Evolutionary conservation across 1,284 basidiomycete genomes (phyloP).

Genomic region (Malassezia caprae): DNA sequence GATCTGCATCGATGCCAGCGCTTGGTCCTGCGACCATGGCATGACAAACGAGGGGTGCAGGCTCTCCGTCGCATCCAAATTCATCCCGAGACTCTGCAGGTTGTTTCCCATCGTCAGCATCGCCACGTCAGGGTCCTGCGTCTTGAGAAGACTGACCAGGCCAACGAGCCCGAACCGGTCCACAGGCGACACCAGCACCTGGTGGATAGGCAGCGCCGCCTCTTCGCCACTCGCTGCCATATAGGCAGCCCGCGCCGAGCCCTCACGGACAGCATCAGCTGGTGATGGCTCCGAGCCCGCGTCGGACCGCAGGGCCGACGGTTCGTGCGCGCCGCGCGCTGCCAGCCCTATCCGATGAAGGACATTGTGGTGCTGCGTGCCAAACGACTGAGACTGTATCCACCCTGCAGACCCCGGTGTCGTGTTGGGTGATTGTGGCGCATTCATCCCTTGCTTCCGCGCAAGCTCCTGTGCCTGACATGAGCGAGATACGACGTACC

Average conservation of each 20-base stretch:
- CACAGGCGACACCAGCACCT: slow-evolving; percentile 82
- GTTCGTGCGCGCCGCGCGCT: background rate
- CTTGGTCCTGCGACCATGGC: slow-evolving; percentile 83
- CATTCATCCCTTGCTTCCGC: slow-evolving; percentile 2
- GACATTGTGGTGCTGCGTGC: background rate
- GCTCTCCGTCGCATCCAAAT: slow-evolving; percentile 72
- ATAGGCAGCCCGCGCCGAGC: background rate
- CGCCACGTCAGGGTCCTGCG: slow-evolving; percentile 73
- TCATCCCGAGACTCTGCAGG: slow-evolving; percentile 80
- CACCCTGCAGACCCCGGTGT: slow-evolving; percentile 2
- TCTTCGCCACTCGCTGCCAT: slow-evolving; percentile 20
- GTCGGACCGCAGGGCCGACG: background rate
- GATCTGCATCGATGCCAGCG: slow-evolving; percentile 71
- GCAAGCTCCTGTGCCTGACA: slow-evolving; percentile 8
- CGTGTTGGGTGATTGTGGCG: slow-evolving; percentile 4
- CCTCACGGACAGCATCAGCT: background rate
- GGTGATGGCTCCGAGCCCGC: background rate
- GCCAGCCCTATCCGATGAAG: slow-evolving; percentile 9
- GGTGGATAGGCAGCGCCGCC: slow-evolving; percentile 66
- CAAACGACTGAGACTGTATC: slow-evolving; percentile 9
- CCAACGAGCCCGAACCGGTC: slow-evolving; percentile 90
- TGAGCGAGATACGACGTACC: background rate
- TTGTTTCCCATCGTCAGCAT: slow-evolving; percentile 83
- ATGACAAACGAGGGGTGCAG: slow-evolving; percentile 90
- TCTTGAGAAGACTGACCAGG: slow-evolving; percentile 80